Conservation (phyloP, 306 rosid species). For the Malus sylvestris region DNA sequence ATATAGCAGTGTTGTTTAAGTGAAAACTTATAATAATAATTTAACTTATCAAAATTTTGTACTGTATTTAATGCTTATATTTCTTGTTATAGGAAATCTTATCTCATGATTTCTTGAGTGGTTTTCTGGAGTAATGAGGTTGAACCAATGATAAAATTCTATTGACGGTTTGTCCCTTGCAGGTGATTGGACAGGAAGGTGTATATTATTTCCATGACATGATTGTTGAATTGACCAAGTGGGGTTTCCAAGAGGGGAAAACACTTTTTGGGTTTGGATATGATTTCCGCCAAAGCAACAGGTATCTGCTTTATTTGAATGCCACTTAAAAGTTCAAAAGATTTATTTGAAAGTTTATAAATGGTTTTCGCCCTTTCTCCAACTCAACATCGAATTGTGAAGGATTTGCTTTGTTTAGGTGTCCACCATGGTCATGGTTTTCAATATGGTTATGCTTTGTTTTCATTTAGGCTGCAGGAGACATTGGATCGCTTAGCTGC, state of each 20-base stretch:
- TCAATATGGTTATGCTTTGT: constrained; percentile 1
- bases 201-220: constrained; percentile 86
- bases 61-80: too few relatives aligned
- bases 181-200: constrained; percentile 75
- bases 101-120: neutral
- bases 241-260: constrained; percentile 92
- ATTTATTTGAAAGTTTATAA: neutral
- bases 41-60: neutral
- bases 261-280: constrained; percentile 98
- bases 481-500: constrained; percentile 68
- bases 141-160: neutral
- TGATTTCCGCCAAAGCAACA: constrained; percentile 98
- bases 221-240: constrained; percentile 76
- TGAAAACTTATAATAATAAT: neutral
- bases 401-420: neutral
- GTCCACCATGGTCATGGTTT: neutral
- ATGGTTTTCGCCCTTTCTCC: neutral
- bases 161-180: constrained; percentile 17
- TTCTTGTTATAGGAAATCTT: neutral
- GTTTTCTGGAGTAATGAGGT: neutral
- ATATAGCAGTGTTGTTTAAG: neutral
- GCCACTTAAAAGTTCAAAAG: neutral
- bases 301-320: constrained; percentile 38
- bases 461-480: constrained; percentile 66
- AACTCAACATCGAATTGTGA: neutral